These are phyloP conservation scores for Knufia fluminis DNA, from an alignment of 2,329 filamentous ascomycete genomes.

Conservation along the genomic window DNA sequence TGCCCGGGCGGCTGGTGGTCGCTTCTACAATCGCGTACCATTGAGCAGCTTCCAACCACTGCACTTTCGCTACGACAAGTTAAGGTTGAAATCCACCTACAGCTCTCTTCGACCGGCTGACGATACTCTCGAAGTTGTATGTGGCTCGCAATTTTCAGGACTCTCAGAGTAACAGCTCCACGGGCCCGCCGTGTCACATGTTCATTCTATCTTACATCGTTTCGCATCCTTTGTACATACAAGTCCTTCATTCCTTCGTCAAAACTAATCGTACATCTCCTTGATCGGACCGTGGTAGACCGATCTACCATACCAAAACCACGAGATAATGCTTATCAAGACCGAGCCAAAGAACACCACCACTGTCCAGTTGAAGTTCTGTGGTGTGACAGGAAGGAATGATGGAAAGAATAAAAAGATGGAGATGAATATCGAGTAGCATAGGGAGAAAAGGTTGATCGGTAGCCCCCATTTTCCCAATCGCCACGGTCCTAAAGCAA, in stretches of 20 bases:
- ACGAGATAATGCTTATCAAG: not conserved
- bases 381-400: constrained; percentile 26
- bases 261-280: constrained; percentile 11
- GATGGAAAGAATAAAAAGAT: constrained; percentile 29
- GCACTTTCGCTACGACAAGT: too few relatives aligned
- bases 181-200: too few relatives aligned
- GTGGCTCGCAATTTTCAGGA: too few relatives aligned
- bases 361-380: constrained; percentile 35
- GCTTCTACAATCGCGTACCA: too few relatives aligned
- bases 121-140: too few relatives aligned
- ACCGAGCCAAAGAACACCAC: constrained; percentile 36
- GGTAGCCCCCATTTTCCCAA: constrained; percentile 26
- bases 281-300: constrained; percentile 16
- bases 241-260: not conserved
- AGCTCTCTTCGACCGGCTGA: too few relatives aligned
- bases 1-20: too few relatives aligned
- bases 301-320: constrained; percentile 21
- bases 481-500: constrained; percentile 25
- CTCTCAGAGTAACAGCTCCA: too few relatives aligned
- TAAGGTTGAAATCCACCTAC: too few relatives aligned
- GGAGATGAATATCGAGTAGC: constrained; percentile 27
- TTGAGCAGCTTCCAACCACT: too few relatives aligned
- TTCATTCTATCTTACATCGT: too few relatives aligned
- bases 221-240: not conserved
- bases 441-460: constrained; percentile 26